phyloP scores from a whole-genome alignment of 805 yeast genomes.

The Wickerhamomyces strasburgensis region DNA sequence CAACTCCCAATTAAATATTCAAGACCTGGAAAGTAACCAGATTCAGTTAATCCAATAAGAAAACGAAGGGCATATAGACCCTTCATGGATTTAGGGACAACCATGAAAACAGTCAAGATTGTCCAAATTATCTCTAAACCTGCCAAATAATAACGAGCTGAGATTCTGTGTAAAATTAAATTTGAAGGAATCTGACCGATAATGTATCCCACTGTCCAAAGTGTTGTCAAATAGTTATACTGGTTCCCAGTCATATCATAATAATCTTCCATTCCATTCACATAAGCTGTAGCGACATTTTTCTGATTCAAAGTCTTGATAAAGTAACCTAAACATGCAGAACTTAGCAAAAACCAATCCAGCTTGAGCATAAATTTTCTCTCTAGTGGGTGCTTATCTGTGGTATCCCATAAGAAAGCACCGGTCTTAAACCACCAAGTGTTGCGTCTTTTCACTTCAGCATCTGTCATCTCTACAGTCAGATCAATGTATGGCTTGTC shows the following conservation, averaged over 20 bases:
- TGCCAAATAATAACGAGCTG: slow-evolving; percentile 42
- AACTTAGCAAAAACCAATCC: slow-evolving; percentile 35
- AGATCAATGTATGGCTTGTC: slow-evolving; percentile 16
- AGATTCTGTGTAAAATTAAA: slow-evolving; percentile 34
- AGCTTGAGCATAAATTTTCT: slow-evolving; percentile 30
- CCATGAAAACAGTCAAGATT: slow-evolving; percentile 32
- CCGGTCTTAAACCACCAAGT: slow-evolving; percentile 11
- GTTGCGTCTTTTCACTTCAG: slow-evolving; percentile 9
- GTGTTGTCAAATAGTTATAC: slow-evolving; percentile 38
- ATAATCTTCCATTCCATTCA: slow-evolving; percentile 43
- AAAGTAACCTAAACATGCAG: slow-evolving; percentile 42
- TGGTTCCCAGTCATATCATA: slow-evolving; percentile 37
- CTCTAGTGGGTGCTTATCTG: slow-evolving; percentile 34
- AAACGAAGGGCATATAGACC: slow-evolving; percentile 33
- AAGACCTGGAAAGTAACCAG: slow-evolving; percentile 46
- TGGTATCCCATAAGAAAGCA: slow-evolving; percentile 26
- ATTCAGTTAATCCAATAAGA: slow-evolving; percentile 39
- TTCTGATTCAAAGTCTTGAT: slow-evolving; percentile 39
- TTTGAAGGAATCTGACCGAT: slow-evolving; percentile 47
- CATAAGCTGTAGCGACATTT: slow-evolving; percentile 41
- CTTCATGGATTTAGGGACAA: slow-evolving; percentile 23
- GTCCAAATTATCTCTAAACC: slow-evolving; percentile 42
- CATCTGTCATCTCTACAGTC: slow-evolving; percentile 6
- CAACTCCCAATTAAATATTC: slow-evolving; percentile 38
- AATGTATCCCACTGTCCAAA: slow-evolving; percentile 47